Conservation (phyloP, 2,329 filamentous ascomycete species). For the Fusarium udum region DNA sequence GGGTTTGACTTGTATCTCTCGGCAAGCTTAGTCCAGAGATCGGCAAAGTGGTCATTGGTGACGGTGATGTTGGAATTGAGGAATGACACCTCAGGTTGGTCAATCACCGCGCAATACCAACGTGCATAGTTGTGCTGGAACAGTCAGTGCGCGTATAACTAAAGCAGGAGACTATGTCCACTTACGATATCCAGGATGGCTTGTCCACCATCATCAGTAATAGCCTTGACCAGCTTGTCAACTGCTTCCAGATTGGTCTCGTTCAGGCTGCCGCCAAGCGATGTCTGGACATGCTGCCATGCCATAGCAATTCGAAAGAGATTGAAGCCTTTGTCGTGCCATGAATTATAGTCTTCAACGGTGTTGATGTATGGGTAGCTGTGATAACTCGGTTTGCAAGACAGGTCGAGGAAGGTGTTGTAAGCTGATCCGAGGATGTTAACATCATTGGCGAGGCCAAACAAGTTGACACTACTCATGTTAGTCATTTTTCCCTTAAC, state of each 20-base stretch:
- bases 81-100: neutral
- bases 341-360: neutral
- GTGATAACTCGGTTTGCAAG: neutral
- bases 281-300: neutral
- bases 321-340: neutral
- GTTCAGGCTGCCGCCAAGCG: neutral
- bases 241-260: neutral
- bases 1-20: neutral
- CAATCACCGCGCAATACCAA: neutral
- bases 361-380: neutral
- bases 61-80: neutral
- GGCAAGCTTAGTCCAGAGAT: neutral
- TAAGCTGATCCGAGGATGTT: constrained; percentile 1
- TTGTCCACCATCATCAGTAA: neutral
- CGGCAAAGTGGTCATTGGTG: neutral
- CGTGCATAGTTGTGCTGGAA: neutral
- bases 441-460: neutral
- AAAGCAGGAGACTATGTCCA: fast-evolving
- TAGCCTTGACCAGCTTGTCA: neutral
- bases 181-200: neutral
- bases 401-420: neutral
- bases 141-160: fast-evolving
- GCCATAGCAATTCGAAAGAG: neutral
- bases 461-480: neutral
- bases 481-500: too few relatives aligned